Percentiles rank a stretch among this genome's conserved stretches.
These are phyloP conservation scores for Purpureocillium takamizusanense DNA, from an alignment of 2,329 filamentous ascomycete genomes.

Conservation along the genomic window DNA sequence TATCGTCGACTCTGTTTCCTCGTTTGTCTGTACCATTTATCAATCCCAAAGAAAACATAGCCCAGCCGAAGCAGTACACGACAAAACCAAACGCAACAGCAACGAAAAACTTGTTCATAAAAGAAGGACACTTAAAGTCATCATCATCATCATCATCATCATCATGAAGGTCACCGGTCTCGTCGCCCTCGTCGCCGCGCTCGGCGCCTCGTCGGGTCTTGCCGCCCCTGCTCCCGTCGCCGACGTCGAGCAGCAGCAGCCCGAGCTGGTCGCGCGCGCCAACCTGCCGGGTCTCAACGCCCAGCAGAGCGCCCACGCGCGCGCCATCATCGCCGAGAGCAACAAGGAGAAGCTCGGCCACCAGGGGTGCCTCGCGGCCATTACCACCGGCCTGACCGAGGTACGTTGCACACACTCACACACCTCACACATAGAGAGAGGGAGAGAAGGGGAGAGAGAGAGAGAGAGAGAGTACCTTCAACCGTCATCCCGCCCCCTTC, in stretches of 20 bases:
- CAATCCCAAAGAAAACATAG: too few relatives aligned
- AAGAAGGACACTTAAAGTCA: too few relatives aligned
- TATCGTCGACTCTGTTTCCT: too few relatives aligned
- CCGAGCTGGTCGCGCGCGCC: slow-evolving; percentile 3
- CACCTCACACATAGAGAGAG: too few relatives aligned
- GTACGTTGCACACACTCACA: slow-evolving; percentile 5
- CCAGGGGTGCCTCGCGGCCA: slow-evolving; percentile 12
- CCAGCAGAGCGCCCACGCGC: slow-evolving; percentile 9
- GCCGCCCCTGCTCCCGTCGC: background rate
- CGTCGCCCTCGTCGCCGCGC: background rate
- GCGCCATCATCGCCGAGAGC: slow-evolving; percentile 11
- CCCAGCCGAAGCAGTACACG: too few relatives aligned
- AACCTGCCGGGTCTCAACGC: slow-evolving; percentile 11
- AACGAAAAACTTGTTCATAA: too few relatives aligned
- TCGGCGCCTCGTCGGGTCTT: background rate
- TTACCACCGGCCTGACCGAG: slow-evolving; percentile 13
- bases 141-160: too few relatives aligned
- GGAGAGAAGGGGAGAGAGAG: too few relatives aligned
- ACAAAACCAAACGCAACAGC: too few relatives aligned
- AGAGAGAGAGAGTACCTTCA: too few relatives aligned
- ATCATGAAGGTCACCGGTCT: slow-evolving; percentile 3
- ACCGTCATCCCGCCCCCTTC: too few relatives aligned
- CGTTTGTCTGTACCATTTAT: too few relatives aligned
- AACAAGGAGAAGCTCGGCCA: slow-evolving; percentile 8
- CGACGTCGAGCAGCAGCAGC: background rate